Evolutionary conservation across 768 basidiomycete genomes (phyloP).

Genomic region (Phaffia tasmanica): DNA sequence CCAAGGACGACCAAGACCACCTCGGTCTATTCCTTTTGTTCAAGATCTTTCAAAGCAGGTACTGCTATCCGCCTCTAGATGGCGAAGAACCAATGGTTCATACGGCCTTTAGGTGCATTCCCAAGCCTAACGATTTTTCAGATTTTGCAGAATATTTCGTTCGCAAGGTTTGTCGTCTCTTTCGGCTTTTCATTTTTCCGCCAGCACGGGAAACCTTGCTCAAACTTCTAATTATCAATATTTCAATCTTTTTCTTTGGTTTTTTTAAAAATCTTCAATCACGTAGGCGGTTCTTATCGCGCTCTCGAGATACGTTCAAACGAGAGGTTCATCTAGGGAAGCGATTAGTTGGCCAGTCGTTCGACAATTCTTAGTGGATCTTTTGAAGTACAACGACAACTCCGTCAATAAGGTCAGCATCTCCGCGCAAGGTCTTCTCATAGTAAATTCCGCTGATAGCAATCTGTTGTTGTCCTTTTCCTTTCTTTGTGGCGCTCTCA

Average conservation of each 20-base stretch:
- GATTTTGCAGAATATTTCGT: slow-evolving; percentile 89
- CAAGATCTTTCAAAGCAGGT: slow-evolving; percentile 83
- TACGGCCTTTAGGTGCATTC: slow-evolving; percentile 79
- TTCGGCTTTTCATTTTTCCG: background rate
- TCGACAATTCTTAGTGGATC: slow-evolving; percentile 76
- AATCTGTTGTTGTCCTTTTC: too few relatives aligned
- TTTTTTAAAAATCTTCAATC: too few relatives aligned
- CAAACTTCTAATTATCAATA: background rate
- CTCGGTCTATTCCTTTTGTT: slow-evolving; percentile 89
- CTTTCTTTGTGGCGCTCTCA: slow-evolving; percentile 34
- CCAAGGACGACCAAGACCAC: slow-evolving; percentile 49
- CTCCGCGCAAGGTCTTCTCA: background rate
- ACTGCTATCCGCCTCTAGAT: slow-evolving; percentile 44
- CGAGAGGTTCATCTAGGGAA: slow-evolving; percentile 45
- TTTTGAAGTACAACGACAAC: slow-evolving; percentile 91
- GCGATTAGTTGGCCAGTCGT: slow-evolving; percentile 78
- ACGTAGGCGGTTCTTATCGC: slow-evolving; percentile 62
- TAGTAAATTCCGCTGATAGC: background rate
- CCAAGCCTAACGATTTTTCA: slow-evolving; percentile 86
- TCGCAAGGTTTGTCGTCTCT: slow-evolving; percentile 57
- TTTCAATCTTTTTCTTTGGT: background rate
- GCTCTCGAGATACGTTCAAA: slow-evolving; percentile 65
- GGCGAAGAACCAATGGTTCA: slow-evolving; percentile 61
- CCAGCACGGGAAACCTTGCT: background rate
- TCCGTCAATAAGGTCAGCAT: slow-evolving; percentile 67